These are phyloP conservation scores for Cordyceps militaris DNA, from an alignment of 2,329 filamentous ascomycete genomes.

Conservation along the genomic window DNA sequence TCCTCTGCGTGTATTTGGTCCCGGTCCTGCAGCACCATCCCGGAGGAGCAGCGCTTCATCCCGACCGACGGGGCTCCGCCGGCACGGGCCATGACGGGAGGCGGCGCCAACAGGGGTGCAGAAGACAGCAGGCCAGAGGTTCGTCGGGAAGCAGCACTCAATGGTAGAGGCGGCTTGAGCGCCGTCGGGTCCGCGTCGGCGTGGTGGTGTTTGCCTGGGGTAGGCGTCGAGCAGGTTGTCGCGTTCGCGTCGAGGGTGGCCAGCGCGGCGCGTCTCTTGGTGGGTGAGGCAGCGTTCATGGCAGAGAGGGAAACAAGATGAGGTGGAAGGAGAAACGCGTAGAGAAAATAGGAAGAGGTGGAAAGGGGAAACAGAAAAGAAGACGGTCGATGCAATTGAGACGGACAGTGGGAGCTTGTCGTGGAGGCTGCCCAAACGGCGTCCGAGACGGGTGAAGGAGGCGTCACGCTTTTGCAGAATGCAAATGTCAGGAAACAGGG, in stretches of 20 bases:
- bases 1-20: conserved; percentile 17
- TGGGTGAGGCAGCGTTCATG: conserved; percentile 27
- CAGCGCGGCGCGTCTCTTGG: conserved; percentile 41
- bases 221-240: conserved; percentile 26
- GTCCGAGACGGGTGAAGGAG: too few relatives aligned
- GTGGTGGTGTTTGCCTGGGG: conserved; percentile 12
- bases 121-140: background rate
- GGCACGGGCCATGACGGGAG: background rate
- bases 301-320: background rate
- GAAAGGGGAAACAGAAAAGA: background rate
- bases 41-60: conserved; percentile 23
- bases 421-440: too few relatives aligned
- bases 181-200: background rate
- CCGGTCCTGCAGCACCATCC: conserved; percentile 3
- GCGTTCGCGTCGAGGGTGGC: conserved; percentile 41
- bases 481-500: too few relatives aligned
- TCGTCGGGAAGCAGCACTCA: background rate
- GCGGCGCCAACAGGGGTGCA: background rate
- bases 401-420: too few relatives aligned
- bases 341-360: background rate
- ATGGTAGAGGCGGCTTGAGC: background rate
- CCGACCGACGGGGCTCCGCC: conserved; percentile 17
- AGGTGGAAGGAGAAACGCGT: background rate
- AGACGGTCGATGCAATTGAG: too few relatives aligned
- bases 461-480: too few relatives aligned